Conservation (phyloP, 108 stramenopile genomes). For the Schizochytrium sp. region DNA sequence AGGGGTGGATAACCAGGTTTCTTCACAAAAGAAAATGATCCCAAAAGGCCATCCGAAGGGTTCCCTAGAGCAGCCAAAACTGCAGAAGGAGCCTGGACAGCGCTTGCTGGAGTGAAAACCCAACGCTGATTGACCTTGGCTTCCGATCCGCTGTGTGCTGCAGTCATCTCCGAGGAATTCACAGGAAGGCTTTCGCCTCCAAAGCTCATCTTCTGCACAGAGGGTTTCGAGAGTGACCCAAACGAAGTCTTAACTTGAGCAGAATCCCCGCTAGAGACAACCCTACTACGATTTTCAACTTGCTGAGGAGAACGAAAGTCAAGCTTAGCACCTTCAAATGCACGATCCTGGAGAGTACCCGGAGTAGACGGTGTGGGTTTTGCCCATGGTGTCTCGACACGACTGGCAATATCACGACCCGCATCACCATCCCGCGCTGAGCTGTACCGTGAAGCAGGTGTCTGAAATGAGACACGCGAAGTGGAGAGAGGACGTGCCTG, state of each 20-base stretch:
- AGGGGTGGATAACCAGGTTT: constrained; percentile 43
- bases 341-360: neutral
- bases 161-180: neutral
- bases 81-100: neutral
- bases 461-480: constrained; percentile 21
- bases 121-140: constrained; percentile 51
- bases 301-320: neutral
- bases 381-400: no score
- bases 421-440: neutral
- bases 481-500: neutral
- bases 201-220: no score
- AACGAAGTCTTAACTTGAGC: no score
- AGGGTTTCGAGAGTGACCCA: no score
- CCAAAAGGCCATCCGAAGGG: neutral
- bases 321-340: neutral
- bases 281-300: neutral
- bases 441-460: neutral
- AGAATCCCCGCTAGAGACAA: no score
- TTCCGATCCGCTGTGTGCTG: neutral
- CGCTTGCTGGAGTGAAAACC: constrained; percentile 43
- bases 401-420: no score
- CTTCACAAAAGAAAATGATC: neutral
- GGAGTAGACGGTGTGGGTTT: no score
- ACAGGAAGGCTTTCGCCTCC: no score
- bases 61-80: neutral